Evolutionary conservation across 2,329 filamentous ascomycete genomes (phyloP).

Genomic region (Hymenoscyphus fructigenus): DNA sequence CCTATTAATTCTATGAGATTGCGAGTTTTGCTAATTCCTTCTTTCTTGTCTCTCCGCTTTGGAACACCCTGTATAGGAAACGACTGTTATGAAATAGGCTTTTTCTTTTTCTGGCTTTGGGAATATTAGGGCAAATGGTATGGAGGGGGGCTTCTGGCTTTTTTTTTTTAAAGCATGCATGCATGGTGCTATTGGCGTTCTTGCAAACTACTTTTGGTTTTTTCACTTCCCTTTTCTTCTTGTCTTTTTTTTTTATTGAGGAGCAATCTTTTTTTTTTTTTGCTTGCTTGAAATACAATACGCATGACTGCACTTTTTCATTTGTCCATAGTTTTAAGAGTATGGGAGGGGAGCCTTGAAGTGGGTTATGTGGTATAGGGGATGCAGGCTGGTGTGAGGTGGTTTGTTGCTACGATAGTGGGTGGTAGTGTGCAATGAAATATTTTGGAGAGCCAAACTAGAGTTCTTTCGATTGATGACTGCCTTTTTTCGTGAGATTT

Average conservation of each 20-base stretch:
- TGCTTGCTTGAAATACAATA: conserved; percentile 3
- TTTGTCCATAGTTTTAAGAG: not conserved
- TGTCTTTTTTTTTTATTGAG: not conserved
- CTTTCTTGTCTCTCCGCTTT: not conserved
- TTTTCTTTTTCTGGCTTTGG: conserved; percentile 9
- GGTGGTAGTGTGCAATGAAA: too few relatives aligned
- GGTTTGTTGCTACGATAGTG: too few relatives aligned
- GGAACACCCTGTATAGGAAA: conserved; percentile 22
- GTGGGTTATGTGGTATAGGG: not conserved
- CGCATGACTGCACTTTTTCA: not conserved
- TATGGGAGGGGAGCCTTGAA: not conserved
- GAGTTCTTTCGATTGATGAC: too few relatives aligned
- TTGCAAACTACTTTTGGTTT: not conserved
- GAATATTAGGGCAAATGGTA: conserved; percentile 10
- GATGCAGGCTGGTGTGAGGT: too few relatives aligned
- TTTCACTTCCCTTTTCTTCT: not conserved
- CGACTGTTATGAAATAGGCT: conserved; percentile 20
- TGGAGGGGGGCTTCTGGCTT: not conserved
- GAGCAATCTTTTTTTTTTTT: not conserved
- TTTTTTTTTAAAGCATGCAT: conserved; percentile 23
- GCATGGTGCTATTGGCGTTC: conserved; percentile 6
- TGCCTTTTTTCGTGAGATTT: too few relatives aligned
- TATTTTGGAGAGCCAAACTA: too few relatives aligned
- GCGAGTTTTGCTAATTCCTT: not conserved
- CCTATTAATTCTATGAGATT: conserved; percentile 43